These are phyloP conservation scores for Naegleria fowleri DNA, from an alignment of 208 protist species.

Conservation along the genomic window DNA sequence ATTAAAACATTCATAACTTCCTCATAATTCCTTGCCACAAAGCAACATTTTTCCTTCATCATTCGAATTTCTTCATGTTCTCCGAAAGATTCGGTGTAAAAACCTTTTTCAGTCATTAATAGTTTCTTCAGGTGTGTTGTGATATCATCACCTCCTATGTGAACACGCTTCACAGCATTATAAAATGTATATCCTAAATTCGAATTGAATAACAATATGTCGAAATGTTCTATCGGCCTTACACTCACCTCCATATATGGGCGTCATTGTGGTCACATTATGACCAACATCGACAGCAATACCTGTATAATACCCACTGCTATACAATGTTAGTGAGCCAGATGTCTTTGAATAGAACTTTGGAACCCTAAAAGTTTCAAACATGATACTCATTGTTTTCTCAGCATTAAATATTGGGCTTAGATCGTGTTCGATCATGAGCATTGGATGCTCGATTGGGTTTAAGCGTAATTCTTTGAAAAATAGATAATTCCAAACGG, in stretches of 20 bases:
- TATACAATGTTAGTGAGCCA: not conserved
- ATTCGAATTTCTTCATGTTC: not conserved
- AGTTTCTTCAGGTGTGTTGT: not conserved
- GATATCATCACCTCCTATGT: not conserved
- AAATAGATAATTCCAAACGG: not conserved
- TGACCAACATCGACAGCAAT: not conserved
- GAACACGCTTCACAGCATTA: not conserved
- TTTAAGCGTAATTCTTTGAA: not conserved
- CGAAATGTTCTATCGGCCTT: too few relatives aligned
- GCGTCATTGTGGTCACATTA: not conserved
- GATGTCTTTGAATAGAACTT: not conserved
- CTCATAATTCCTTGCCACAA: conserved; percentile 61
- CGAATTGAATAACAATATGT: too few relatives aligned
- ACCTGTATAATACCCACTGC: not conserved
- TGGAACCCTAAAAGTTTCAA: not conserved
- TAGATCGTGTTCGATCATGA: not conserved
- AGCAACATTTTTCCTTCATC: conserved; percentile 64
- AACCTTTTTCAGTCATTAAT: not conserved
- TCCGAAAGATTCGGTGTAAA: not conserved
- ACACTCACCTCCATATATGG: not conserved
- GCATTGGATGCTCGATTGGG: not conserved
- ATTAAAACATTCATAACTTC: not conserved
- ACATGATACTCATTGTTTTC: not conserved
- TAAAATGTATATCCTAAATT: not conserved
- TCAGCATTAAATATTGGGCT: not conserved